These are phyloP conservation scores for Ophiostoma angusticollis DNA, from an alignment of 2,329 filamentous ascomycete species.

Conservation along the genomic window DNA sequence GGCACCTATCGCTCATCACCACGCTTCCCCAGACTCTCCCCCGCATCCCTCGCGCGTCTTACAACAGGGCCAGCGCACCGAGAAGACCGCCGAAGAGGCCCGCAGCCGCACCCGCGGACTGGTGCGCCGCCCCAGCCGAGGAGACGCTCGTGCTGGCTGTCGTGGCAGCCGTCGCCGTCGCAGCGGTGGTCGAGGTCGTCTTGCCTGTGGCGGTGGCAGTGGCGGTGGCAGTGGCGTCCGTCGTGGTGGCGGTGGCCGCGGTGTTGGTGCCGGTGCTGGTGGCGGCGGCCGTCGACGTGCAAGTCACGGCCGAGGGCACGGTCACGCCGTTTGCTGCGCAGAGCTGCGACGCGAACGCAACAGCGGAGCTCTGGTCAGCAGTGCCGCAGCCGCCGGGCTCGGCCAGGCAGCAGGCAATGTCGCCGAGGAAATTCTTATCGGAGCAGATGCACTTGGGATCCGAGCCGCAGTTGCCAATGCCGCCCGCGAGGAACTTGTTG, in stretches of 20 bases:
- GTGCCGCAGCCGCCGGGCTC: conserved; percentile 18
- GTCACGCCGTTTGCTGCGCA: conserved; percentile 21
- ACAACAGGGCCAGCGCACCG: conserved; percentile 15
- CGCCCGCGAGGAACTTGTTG: conserved; percentile 17
- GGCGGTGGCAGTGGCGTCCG: conserved; percentile 7
- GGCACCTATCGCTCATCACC: background rate
- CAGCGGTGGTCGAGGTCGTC: conserved; percentile 7
- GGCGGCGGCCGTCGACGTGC: conserved; percentile 13
- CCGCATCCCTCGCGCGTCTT: background rate
- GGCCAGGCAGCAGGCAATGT: conserved; percentile 26
- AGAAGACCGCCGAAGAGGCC: conserved; percentile 14
- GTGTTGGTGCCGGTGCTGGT: background rate
- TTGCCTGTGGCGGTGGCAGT: conserved; percentile 5
- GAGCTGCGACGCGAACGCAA: conserved; percentile 21
- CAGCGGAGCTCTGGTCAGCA: conserved; percentile 19
- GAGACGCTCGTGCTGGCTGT: conserved; percentile 3
- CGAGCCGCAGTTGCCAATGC: conserved; percentile 23
- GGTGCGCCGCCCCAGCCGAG: conserved; percentile 8
- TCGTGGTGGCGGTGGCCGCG: conserved; percentile 5
- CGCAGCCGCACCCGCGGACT: conserved; percentile 9
- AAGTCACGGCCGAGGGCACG: conserved; percentile 22
- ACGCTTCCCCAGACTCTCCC: too few species aligned
- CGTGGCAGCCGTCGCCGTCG: conserved; percentile 5
- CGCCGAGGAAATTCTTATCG: conserved; percentile 26
- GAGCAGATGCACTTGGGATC: conserved; percentile 30